phyloP scores from a whole-genome alignment of 2,329 filamentous ascomycete genomes.

The Oidium heveae region DNA sequence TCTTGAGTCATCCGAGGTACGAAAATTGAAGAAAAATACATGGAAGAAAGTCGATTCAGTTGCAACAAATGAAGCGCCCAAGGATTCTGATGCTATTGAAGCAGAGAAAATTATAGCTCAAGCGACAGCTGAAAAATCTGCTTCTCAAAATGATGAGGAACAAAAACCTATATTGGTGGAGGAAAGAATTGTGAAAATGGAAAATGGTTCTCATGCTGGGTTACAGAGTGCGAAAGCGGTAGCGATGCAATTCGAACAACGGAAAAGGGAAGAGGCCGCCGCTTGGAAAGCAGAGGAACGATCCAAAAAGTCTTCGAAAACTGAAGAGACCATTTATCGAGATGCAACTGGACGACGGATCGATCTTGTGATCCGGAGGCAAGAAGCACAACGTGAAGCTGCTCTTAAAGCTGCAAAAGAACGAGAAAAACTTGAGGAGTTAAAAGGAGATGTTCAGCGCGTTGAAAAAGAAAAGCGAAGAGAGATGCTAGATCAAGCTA shows the following conservation, averaged over 20 bases:
- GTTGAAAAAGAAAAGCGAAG: constrained; percentile 37
- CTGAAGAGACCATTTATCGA: constrained; percentile 73
- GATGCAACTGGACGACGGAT: constrained; percentile 89
- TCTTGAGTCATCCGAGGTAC: constrained; percentile 31
- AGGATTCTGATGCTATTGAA: constrained; percentile 27
- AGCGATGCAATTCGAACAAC: constrained; percentile 37
- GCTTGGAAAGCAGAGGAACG: constrained; percentile 20
- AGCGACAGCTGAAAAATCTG: constrained; percentile 40
- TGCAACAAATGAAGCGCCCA: constrained; percentile 13
- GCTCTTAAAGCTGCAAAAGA: constrained; percentile 44
- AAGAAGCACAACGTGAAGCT: constrained; percentile 57
- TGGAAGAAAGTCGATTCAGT: constrained; percentile 46
- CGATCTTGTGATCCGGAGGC: constrained; percentile 73
- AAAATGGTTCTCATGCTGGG: constrained; percentile 66
- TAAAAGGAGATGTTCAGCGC: constrained; percentile 68
- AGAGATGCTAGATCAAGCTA: constrained; percentile 53
- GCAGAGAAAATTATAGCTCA: constrained; percentile 59
- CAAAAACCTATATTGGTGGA: constrained; percentile 23
- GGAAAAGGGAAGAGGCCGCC: constrained; percentile 36
- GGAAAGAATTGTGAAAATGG: constrained; percentile 44
- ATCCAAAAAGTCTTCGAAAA: constrained; percentile 19
- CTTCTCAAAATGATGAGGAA: constrained; percentile 23
- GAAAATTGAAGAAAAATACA: constrained; percentile 48
- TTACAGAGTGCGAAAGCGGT: constrained; percentile 67
- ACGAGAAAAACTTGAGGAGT: constrained; percentile 37